These are phyloP conservation scores for Sporisorium scitamineum DNA, from an alignment of 1,284 basidiomycete genomes.

Conservation along the genomic window DNA sequence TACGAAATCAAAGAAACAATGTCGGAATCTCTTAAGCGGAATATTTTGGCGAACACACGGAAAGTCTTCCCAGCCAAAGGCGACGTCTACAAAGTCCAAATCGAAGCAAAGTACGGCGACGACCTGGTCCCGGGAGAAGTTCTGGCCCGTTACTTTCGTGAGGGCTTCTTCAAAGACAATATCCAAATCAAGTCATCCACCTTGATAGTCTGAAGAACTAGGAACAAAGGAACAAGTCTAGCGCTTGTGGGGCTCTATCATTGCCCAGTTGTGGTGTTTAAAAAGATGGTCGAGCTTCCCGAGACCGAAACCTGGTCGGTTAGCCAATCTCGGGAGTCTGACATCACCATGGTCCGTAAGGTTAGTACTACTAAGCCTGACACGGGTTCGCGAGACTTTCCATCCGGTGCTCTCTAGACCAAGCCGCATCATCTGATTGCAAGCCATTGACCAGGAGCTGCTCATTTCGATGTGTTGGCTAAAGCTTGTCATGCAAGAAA, in stretches of 20 bases:
- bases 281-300: background rate
- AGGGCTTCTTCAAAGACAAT: background rate
- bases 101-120: background rate
- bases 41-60: background rate
- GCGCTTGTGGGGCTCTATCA: conserved; percentile 5
- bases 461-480: no score
- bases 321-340: no score
- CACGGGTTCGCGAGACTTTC: no score
- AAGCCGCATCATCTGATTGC: no score
- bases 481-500: no score
- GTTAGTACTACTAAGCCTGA: no score
- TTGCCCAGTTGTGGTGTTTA: background rate
- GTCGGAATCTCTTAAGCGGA: background rate
- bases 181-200: background rate
- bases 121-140: background rate
- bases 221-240: background rate
- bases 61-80: background rate
- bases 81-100: background rate
- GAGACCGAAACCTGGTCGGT: background rate
- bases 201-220: background rate
- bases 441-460: no score
- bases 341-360: no score
- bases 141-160: background rate
- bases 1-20: no score
- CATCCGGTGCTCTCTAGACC: no score